Evolutionary conservation across 2,329 filamentous ascomycete genomes (phyloP), one percentile per base, ranked within the genome.

Genomic region (Seiridium unicorne): DNA sequence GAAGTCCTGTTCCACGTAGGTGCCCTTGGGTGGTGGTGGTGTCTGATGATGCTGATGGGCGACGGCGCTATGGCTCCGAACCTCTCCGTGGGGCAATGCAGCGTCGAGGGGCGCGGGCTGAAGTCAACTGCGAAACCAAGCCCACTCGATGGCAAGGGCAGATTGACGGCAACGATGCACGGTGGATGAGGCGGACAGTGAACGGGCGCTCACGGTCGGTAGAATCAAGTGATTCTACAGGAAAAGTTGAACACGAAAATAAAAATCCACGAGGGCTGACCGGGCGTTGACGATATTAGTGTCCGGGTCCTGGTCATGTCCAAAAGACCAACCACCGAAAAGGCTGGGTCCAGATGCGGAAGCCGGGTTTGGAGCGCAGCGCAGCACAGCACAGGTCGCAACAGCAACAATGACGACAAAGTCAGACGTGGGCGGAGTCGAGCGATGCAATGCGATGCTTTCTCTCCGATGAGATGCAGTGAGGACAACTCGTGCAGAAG

Each of bases 291-390:
- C 49, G 38, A 13, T 42, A 51, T 51, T 36, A 51, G 49, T 35
- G 26, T 51, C 49, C 34, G 35, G 26, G 32, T 11, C 49, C 49
- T 36, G 49, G 18, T 53, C 49, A 53, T 53, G 49, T 53, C 49
- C 32, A 32, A 67, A 64, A 65, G 68, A 64, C 68, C 68, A 70
- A 70, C 68, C 68, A 71, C 65, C 64, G 63, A 62, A 62, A 57
- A 64, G 65, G 59, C 61, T 67, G 44, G 44, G 65, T 53, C 49
- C 49, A 53, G 49, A 65, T 63, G 64, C 65, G 64, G 68, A 65
- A 69, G 68, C 64, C 63, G 63, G 67, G 60, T 65, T 64, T 64
- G 67, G 65, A 65, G 65, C 63, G 65, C 63, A 60, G 18, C 18
- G 18, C 18, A 26, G 18, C 18, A 26, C 18, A 26, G 18, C 18